Base-by-base conservation (phyloP, 2,329 filamentous ascomycete species). In the Aspergillus niger region DNA sequence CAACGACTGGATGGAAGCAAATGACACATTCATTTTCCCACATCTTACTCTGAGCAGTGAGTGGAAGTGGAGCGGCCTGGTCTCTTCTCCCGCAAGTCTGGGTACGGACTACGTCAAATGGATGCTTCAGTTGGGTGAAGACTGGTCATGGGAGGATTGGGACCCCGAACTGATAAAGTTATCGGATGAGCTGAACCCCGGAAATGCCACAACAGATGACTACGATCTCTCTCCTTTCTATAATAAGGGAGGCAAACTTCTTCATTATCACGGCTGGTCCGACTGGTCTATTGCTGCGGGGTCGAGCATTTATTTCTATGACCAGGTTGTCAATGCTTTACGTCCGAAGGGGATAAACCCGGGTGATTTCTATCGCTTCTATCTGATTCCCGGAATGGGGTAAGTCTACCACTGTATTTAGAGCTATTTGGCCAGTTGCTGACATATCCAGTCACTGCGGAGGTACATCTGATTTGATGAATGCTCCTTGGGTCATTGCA, bases 121-220 rank as follows among this genome's bases (percentile, higher is more conserved):
- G 47, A 32, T 50, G 47, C 47, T 32, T 13, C 47, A 50, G 7
- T 3, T 50, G 47, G 26, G 47, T 8, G 26, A 30, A 10, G 62
- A 69, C 39, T 82, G 78, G 76, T 63, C 70, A 30, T 77, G 71
- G 59, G 67, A 72, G 41, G 61, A 75, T 44, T 79, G 77, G 65
- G 74, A 75, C 56, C 76, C 77, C 64, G 65, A 65, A 2, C 76
- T 77, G 32, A 70, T 79, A 36, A 63, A 74, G 24, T 67, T 79
- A 36, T 63, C 10, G 10, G 47, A 50, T 28, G 26, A 51, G 8
- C 20, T 58, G 3, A 52, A 62, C 43, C 58, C 56, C 2, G 58
- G 61, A 44, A 63, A 61, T 20, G 58, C 59, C 5, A 57, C 56
- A 3, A 58, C 59, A 4, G 47, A 56, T 28, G 55, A 59, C 1